Base-by-base conservation (phyloP, 106 monocot species). In the Ottelia alismoides region DNA sequence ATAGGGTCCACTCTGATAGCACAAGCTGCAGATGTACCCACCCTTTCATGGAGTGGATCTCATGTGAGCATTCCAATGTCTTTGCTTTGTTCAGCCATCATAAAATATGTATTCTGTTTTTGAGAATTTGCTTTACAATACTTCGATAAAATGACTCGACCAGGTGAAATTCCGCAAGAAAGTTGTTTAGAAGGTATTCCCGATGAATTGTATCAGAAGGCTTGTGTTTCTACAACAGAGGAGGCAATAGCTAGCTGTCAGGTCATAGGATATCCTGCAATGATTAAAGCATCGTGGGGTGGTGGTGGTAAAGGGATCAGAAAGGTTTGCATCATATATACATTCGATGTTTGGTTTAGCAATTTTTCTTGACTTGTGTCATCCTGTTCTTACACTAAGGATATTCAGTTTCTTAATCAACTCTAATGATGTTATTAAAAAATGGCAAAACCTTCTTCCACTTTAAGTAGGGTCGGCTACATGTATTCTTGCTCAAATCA, bases 281-380 rank as follows among this genome's bases (percentile, higher is more conserved):
- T 98, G 98, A 98, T 98, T 64, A 98, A 98, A 56, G 98, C 98
- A 54, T 98, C 98, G 20, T 98, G 98, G 98, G 98, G 98, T 63
- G 98, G 98, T 47, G 98, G 98, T 30, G 98, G 98, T 30, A 98
- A 98, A 74, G 98, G 98, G 24, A 98, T 98, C 58, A 76, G 98
- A 64, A 98, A 98, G 98, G 98, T 98, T 31, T 57, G 61, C 28
- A 12, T 43, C n/a, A n/a, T n/a, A n/a, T n/a, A n/a, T n/a, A n/a
- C n/a, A n/a, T n/a, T n/a, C n/a, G n/a, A n/a, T n/a, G n/a, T n/a
- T n/a, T n/a, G n/a, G n/a, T n/a, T n/a, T n/a, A n/a, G n/a, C n/a
- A n/a, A n/a, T n/a, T n/a, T n/a, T n/a, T n/a, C n/a, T n/a, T n/a
- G n/a, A n/a, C n/a, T n/a, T n/a, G n/a, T n/a, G n/a, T n/a, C n/a